Conservation (phyloP, 805 yeast species). For the Teunomyces atbi region DNA sequence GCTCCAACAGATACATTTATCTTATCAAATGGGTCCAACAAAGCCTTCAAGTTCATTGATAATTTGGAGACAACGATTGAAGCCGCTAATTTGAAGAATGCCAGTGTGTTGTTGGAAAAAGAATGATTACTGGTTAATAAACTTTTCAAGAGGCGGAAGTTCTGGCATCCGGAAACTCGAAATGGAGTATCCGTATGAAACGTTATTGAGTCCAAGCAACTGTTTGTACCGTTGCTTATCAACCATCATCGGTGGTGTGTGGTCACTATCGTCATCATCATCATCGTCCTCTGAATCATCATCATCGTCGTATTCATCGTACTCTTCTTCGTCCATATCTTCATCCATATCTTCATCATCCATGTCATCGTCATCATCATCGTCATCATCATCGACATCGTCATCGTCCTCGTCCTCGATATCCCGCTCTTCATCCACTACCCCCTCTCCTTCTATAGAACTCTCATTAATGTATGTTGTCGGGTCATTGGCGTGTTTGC, state of each 20-base stretch:
- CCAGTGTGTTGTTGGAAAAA: constrained; percentile 69
- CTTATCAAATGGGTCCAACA: constrained; percentile 33
- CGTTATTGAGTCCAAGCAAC: constrained; percentile 12
- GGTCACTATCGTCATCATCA: constrained; percentile 6
- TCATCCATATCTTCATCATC: constrained; percentile 2
- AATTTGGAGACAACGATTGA: constrained; percentile 58
- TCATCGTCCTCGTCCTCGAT: constrained; percentile 1
- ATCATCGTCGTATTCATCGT: constrained; percentile 11
- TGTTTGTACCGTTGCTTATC: constrained; percentile 12
- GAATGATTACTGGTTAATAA: constrained; percentile 9
- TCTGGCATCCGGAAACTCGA: constrained; percentile 3
- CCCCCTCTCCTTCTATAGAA: constrained; percentile 5
- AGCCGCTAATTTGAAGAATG: constrained; percentile 78
- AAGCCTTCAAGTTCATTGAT: constrained; percentile 53
- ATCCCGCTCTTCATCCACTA: background rate
- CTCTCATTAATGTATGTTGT: background rate
- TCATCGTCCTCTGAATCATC: constrained; percentile 12
- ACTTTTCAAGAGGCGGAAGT: constrained; percentile 27
- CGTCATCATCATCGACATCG: background rate
- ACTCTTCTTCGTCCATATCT: constrained; percentile 10
- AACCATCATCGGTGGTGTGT: background rate
- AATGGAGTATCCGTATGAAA: background rate
- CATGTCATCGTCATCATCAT: background rate
- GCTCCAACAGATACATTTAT: constrained; percentile 32
- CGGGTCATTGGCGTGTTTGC: background rate